Conservation (phyloP, 1,139 yeast species). For the Blastobotrys serpentis region DNA sequence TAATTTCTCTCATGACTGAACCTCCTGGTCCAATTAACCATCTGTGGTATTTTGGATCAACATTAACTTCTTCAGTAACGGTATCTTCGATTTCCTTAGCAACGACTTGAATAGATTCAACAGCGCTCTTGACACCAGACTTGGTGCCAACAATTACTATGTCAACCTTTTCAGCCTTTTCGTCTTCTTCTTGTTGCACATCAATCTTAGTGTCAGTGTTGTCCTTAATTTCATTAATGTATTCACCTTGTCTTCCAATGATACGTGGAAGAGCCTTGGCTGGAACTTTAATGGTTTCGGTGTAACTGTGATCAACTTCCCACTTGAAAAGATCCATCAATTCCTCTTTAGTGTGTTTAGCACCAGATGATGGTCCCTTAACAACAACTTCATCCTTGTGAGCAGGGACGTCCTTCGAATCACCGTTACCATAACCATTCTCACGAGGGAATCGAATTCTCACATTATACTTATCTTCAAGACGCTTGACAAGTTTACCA, state of each 20-base stretch:
- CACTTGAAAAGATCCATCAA: slow-evolving; percentile 77
- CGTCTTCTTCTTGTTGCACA: slow-evolving; percentile 53
- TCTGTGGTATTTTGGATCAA: slow-evolving; percentile 78
- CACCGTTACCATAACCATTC: slow-evolving; percentile 26
- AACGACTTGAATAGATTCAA: slow-evolving; percentile 58
- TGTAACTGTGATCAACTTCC: slow-evolving; percentile 83
- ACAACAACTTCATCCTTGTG: slow-evolving; percentile 64
- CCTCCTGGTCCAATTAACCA: slow-evolving; percentile 83
- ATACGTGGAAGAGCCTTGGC: slow-evolving; percentile 72
- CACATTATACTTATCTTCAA: slow-evolving; percentile 87
- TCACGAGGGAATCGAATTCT: slow-evolving; percentile 67
- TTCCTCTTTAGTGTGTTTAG: slow-evolving; percentile 81
- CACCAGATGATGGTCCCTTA: slow-evolving; percentile 91
- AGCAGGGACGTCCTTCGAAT: slow-evolving; percentile 32
- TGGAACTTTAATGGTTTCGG: slow-evolving; percentile 64
- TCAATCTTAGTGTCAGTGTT: slow-evolving; percentile 76
- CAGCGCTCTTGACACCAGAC: slow-evolving; percentile 75
- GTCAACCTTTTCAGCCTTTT: slow-evolving; percentile 43
- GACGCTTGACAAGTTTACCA: slow-evolving; percentile 78
- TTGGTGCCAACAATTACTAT: slow-evolving; percentile 79
- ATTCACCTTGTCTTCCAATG: slow-evolving; percentile 87
- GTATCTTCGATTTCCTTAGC: slow-evolving; percentile 67
- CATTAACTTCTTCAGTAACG: slow-evolving; percentile 59
- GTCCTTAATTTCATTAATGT: slow-evolving; percentile 77
- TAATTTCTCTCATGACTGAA: slow-evolving; percentile 68